Conservation (phyloP, 208 protist genomes). For the Wallacemonas sp. region DNA sequence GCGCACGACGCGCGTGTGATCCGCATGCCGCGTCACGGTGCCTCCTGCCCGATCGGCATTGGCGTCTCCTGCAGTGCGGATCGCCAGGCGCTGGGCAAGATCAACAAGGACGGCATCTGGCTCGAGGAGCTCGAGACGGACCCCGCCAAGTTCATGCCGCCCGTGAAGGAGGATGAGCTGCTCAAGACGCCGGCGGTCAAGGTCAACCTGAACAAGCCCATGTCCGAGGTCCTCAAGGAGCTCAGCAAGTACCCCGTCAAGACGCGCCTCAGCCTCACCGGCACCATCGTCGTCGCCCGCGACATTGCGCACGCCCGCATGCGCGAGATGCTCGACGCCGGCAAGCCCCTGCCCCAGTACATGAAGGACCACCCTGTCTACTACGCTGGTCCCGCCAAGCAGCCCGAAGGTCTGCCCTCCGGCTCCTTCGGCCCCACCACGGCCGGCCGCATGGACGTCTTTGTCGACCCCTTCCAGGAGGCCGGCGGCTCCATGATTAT, state of each 20-base stretch:
- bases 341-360: slow-evolving; percentile 93
- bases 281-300: slow-evolving; percentile 96
- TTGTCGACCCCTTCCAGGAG: slow-evolving; percentile 94
- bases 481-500: slow-evolving; percentile 92
- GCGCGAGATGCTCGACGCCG: slow-evolving; percentile 87
- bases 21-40: slow-evolving; percentile 92
- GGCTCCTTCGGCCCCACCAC: slow-evolving; percentile 98
- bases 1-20: slow-evolving; percentile 97
- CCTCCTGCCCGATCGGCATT: slow-evolving; percentile 92
- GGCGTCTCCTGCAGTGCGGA: slow-evolving; percentile 98
- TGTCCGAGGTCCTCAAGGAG: slow-evolving; percentile 80
- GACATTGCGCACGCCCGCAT: slow-evolving; percentile 98
- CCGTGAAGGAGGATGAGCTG: slow-evolving; percentile 84
- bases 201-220: slow-evolving; percentile 94
- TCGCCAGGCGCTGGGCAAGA: slow-evolving; percentile 93
- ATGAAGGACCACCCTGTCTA: slow-evolving; percentile 96
- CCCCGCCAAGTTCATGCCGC: slow-evolving; percentile 93
- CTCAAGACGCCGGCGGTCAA: slow-evolving; percentile 74
- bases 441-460: slow-evolving; percentile 96
- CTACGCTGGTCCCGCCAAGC: slow-evolving; percentile 98
- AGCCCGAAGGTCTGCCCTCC: slow-evolving; percentile 91
- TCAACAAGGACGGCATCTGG: slow-evolving; percentile 96
- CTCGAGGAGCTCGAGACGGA: slow-evolving; percentile 96
- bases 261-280: slow-evolving; percentile 94
- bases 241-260: slow-evolving; percentile 91